Conservation (phyloP, 345 rosid genomes). For the Punica granatum region DNA sequence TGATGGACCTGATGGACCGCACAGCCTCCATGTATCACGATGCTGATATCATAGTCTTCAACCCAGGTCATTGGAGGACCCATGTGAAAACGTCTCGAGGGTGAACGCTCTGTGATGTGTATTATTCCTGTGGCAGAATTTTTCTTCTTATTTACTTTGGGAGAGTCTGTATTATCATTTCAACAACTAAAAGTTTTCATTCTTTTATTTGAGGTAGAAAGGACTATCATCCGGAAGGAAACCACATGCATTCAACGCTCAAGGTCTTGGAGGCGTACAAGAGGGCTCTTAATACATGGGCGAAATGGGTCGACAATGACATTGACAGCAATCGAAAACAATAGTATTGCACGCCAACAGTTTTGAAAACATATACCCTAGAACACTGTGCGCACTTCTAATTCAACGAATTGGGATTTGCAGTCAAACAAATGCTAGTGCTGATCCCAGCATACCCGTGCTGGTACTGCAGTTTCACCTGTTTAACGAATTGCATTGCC, state of each 20-base stretch:
- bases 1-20: conserved; percentile 77
- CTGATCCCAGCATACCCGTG: too few species aligned
- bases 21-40: conserved; percentile 62
- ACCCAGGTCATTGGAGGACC: conserved; percentile 98
- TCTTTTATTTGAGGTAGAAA: conserved; percentile 32
- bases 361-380: too few species aligned
- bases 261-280: conserved; percentile 73
- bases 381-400: too few species aligned
- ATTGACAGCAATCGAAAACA: conserved; percentile 32
- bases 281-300: conserved; percentile 82
- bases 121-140: neutral
- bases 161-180: neutral
- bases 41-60: conserved; percentile 74
- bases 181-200: neutral
- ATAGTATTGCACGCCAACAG: too few species aligned
- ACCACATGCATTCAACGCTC: conserved; percentile 56
- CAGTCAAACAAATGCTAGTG: too few species aligned
- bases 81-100: conserved; percentile 91
- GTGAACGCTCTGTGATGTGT: conserved; percentile 22
- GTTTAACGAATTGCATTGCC: too few species aligned
- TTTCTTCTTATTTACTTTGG: neutral
- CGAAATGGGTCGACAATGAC: conserved; percentile 72
- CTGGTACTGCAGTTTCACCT: too few species aligned
- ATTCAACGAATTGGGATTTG: too few species aligned
- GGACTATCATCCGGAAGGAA: conserved; percentile 84